Conservation (phyloP, 345 rosid species). For the Camelina hispida region DNA sequence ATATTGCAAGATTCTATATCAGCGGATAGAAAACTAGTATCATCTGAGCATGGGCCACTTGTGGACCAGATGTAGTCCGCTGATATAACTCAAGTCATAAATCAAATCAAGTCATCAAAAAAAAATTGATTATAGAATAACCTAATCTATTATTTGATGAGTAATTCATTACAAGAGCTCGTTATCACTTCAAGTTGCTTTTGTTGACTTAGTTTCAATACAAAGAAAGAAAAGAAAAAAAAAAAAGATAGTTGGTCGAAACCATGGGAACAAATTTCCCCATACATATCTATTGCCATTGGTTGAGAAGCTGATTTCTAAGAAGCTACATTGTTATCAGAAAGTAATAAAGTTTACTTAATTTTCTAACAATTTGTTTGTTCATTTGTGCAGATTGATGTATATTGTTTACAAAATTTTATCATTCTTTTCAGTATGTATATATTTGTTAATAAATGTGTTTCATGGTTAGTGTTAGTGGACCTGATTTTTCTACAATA, state of each 20-base stretch:
- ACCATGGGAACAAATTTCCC: constrained; percentile 25
- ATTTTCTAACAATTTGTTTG: neutral
- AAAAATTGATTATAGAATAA: constrained; percentile 2
- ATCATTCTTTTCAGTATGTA: no score
- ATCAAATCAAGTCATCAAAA: constrained; percentile 11
- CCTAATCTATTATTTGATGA: neutral
- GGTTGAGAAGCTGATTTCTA: constrained; percentile 30
- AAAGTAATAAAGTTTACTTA: neutral
- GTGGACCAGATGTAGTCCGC: constrained; percentile 32
- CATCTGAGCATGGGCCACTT: constrained; percentile 18
- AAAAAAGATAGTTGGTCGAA: constrained; percentile 9
- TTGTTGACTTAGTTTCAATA: constrained; percentile 30
- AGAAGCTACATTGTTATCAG: constrained; percentile 2
- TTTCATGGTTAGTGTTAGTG: neutral
- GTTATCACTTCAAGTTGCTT: constrained; percentile 36
- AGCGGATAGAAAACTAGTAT: neutral
- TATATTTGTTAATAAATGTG: neutral
- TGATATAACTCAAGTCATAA: constrained; percentile 31
- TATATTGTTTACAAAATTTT: no score
- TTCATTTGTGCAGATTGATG: neutral
- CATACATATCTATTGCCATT: constrained; percentile 12
- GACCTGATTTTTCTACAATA: neutral
- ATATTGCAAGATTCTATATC: constrained; percentile 32
- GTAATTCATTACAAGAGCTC: neutral
- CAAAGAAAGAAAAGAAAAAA: neutral